These are phyloP conservation scores for Cercophora sp. DNA, from an alignment of 495 filamentous ascomycete genomes.

Conservation along the genomic window DNA sequence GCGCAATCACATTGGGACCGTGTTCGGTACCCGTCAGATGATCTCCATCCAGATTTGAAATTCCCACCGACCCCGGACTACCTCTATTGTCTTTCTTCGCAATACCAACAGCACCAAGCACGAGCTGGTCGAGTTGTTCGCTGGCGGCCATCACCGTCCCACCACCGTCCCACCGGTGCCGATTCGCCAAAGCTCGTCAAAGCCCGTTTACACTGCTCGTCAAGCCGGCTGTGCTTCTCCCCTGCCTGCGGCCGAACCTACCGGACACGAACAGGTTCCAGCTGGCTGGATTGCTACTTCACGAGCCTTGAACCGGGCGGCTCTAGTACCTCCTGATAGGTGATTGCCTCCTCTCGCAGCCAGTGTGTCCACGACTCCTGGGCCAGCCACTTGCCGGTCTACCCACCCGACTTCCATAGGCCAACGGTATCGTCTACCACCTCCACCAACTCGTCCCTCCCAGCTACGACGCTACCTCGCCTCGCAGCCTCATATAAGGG, in stretches of 20 bases:
- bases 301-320: conserved; percentile 9
- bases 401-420: too few species aligned
- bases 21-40: neutral
- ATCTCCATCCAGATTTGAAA: neutral
- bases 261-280: too few species aligned
- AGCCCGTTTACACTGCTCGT: too few species aligned
- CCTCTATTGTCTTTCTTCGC: too few species aligned
- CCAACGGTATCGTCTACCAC: neutral
- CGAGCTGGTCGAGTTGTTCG: too few species aligned
- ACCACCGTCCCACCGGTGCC: too few species aligned
- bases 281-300: neutral
- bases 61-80: neutral
- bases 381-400: too few species aligned
- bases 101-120: too few species aligned
- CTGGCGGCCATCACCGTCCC: too few species aligned
- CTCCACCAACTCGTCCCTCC: neutral
- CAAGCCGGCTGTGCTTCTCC: too few species aligned
- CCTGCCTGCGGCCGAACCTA: too few species aligned
- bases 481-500: conserved; percentile 6
- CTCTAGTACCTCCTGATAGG: conserved; percentile 4
- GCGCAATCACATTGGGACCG: neutral
- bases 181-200: too few species aligned
- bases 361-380: neutral
- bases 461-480: neutral
- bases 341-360: neutral